Percentiles rank a stretch among this genome's conserved stretches.
These are phyloP conservation scores for Paecilomyces niveus DNA, from an alignment of 2,329 filamentous ascomycete species.

Conservation along the genomic window DNA sequence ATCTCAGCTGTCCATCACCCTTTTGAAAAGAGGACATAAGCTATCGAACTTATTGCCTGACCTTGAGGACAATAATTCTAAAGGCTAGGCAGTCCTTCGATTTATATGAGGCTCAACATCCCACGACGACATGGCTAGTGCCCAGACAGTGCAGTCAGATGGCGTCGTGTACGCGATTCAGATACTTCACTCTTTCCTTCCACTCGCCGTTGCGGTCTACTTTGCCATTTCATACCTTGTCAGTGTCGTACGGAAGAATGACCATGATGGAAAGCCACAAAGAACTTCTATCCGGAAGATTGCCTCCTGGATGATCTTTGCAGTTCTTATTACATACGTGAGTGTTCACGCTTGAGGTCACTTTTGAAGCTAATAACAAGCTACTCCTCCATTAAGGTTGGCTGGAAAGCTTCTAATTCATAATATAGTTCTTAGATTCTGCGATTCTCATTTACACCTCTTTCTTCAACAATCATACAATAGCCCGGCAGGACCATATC, in stretches of 20 bases:
- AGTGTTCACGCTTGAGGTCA: constrained; percentile 7
- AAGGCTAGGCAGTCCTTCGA: not conserved
- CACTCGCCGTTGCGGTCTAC: constrained; percentile 50
- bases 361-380: not conserved
- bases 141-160: not conserved
- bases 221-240: constrained; percentile 48
- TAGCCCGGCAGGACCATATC: constrained; percentile 5
- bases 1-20: too few species aligned
- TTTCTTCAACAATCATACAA: constrained; percentile 1
- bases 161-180: constrained; percentile 2
- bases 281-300: constrained; percentile 37
- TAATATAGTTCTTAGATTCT: constrained; percentile 10
- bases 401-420: not conserved
- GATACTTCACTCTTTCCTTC: constrained; percentile 19
- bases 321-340: constrained; percentile 35
- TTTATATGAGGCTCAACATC: not conserved
- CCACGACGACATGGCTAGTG: not conserved
- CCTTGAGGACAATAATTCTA: not conserved
- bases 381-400: not conserved
- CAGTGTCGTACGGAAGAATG: constrained; percentile 49
- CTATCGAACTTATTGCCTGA: not conserved
- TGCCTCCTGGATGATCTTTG: constrained; percentile 34
- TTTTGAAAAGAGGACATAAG: too few species aligned
- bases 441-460: constrained; percentile 7
- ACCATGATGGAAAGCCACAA: constrained; percentile 28